These are phyloP conservation scores for Paratinospora sagittata DNA, from an alignment of 164 flowering plant genomes.

Conservation along the genomic window DNA sequence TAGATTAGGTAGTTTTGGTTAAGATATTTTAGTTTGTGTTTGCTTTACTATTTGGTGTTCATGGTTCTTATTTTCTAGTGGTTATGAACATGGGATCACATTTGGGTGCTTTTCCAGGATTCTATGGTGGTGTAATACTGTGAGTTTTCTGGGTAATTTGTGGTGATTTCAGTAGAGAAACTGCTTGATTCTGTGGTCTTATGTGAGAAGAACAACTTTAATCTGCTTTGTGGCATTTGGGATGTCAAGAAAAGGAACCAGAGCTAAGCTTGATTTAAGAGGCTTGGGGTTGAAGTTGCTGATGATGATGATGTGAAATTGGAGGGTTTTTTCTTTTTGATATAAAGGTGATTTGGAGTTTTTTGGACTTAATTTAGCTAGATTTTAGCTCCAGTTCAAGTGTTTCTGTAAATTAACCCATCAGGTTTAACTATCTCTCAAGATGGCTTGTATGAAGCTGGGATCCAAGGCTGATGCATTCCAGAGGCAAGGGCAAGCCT, in stretches of 20 bases:
- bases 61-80: slow-evolving; percentile 9
- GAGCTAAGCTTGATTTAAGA: slow-evolving; percentile 13
- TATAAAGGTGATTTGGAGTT: background rate
- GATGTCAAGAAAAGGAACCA: background rate
- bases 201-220: background rate
- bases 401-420: slow-evolving; percentile 3
- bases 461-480: slow-evolving; percentile 90
- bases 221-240: slow-evolving; percentile 2
- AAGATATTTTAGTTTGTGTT: too few species aligned
- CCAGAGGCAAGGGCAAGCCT: slow-evolving; percentile 82
- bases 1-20: slow-evolving; percentile 16
- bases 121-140: background rate
- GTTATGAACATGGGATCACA: slow-evolving; percentile 24
- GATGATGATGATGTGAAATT: background rate
- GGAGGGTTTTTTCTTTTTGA: background rate
- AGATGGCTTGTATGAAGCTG: slow-evolving; percentile 87
- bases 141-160: background rate
- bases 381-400: background rate
- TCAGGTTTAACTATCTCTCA: background rate
- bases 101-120: background rate
- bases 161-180: background rate
- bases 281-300: slow-evolving; percentile 5
- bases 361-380: background rate
- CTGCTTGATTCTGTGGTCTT: background rate
- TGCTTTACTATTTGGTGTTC: slow-evolving; percentile 1